Conservation (phyloP, 2,329 filamentous ascomycete species). For the Cadophora malorum region DNA sequence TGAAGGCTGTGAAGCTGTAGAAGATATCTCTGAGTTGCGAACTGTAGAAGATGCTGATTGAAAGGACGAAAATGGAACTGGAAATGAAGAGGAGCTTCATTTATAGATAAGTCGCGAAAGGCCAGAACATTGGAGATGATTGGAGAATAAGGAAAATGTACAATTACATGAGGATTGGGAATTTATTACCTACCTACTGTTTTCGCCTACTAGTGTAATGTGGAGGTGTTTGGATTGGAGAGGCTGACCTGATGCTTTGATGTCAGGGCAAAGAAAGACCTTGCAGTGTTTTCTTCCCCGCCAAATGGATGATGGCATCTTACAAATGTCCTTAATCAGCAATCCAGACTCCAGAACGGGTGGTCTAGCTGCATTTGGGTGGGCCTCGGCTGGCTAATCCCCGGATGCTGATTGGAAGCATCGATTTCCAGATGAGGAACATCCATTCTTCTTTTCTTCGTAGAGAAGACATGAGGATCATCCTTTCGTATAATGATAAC, state of each 20-base stretch:
- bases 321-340: constrained; percentile 25
- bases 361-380: constrained; percentile 4
- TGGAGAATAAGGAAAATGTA: constrained; percentile 32
- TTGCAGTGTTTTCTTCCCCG: not conserved
- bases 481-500: not conserved
- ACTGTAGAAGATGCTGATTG: constrained; percentile 43
- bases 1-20: constrained; percentile 31
- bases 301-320: constrained; percentile 9
- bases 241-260: constrained; percentile 16
- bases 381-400: not conserved
- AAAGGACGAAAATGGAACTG: constrained; percentile 44
- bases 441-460: not conserved
- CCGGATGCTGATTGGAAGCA: constrained; percentile 1
- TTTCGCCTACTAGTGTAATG: constrained; percentile 1
- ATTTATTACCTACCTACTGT: constrained; percentile 27
- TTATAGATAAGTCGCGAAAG: constrained; percentile 37
- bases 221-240: constrained; percentile 24
- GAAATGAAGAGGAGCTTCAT: constrained; percentile 45
- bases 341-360: not conserved
- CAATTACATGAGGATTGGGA: constrained; percentile 35
- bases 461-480: not conserved
- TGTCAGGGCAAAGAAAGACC: not conserved
- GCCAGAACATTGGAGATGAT: constrained; percentile 39
- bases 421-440: constrained; percentile 18
- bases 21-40: constrained; percentile 39